A percentile compares a stretch with the other conserved stretches of the same genome.
Conservation (phyloP, 371 early-diverging fungal genomes). For the Apophysomyces variabilis region DNA sequence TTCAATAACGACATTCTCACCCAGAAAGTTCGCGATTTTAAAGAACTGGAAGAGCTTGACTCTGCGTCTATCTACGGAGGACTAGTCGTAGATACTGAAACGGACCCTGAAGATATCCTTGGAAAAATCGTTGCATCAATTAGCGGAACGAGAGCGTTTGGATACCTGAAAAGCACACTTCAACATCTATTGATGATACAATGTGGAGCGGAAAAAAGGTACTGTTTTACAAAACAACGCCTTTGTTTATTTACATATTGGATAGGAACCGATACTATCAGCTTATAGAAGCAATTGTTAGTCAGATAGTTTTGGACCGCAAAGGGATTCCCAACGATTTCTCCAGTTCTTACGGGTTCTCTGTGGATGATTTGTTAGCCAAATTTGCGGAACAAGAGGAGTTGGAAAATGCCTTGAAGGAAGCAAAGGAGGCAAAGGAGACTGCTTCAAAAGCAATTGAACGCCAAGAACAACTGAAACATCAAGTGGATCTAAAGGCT, state of each 20-base stretch:
- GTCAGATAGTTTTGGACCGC: conserved; percentile 77
- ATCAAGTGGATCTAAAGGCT: conserved; percentile 40
- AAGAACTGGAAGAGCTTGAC: conserved; percentile 74
- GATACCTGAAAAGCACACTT: conserved; percentile 68
- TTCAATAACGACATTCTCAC: conserved; percentile 71
- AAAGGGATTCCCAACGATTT: conserved; percentile 62
- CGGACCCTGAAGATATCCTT: conserved; percentile 76
- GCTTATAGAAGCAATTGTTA: conserved; percentile 75
- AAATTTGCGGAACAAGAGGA: conserved; percentile 83
- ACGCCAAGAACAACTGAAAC: conserved; percentile 58
- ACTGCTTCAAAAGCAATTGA: conserved; percentile 40
- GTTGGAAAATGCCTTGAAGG: conserved; percentile 69
- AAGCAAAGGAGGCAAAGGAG: conserved; percentile 61
- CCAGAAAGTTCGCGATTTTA: conserved; percentile 75
- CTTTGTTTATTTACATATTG: conserved; percentile 12
- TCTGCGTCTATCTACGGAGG: conserved; percentile 71
- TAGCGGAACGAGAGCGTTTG: conserved; percentile 71
- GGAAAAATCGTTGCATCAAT: conserved; percentile 68
- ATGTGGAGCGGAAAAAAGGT: conserved; percentile 52
- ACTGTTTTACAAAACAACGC: neutral
- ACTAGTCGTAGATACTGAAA: conserved; percentile 68
- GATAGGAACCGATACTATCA: conserved; percentile 71
- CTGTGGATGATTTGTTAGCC: conserved; percentile 72
- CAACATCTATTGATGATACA: conserved; percentile 76
- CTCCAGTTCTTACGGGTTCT: conserved; percentile 54